Evolutionary conservation across 2,329 filamentous ascomycete species (phyloP), one percentile per base, ranked within the genome.

Genomic region (Monosporascus sp.): DNA sequence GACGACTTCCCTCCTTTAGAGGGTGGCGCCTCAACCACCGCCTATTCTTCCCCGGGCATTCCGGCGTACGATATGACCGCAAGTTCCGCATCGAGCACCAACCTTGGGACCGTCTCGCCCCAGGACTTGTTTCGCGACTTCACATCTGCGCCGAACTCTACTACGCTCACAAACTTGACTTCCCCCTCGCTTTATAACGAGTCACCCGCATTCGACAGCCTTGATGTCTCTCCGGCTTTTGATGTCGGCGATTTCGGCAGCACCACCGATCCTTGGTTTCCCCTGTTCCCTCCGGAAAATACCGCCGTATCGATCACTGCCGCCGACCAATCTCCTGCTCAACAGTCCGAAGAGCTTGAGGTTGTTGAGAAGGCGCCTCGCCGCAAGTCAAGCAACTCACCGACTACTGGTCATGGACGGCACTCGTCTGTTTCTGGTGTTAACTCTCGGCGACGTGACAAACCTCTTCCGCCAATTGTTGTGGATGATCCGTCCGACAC

Each of bases 121-220:
- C 86, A 89, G 71, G 91, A 96, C 65, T 78, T 96, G 60, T 74
- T 87, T 61, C 82, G 84, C 61, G 84, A 89, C 64, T 84, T 84
- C 65, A 77, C 83, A 67, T 95, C 90, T 57, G 84, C 90, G 38
- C 91, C 91, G 31, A 90, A 90, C 66, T 96, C 91, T 2, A 81
- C 86, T 47, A 85, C 89, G 36, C 84, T 94, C 67, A 96, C 91
- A 37, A 85, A 91, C 59, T 68, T 96, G 71, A 96, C 91, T 53
- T 94, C 91, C 56, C 91, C 91, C 45, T 90, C 88, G n/a, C 78
- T 84, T 53, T 86, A 84, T 64, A 82, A 88, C 66, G 88, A 86
- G 64, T 95, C 90, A 50, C 90, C 90, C 11, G 87, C 84, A 54
- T 85, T 87, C 65, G 86, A 90, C 63, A 81, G 79, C 67, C 90